Conservation (phyloP, 148 eudicot genomes). For the Camellia japonica region DNA sequence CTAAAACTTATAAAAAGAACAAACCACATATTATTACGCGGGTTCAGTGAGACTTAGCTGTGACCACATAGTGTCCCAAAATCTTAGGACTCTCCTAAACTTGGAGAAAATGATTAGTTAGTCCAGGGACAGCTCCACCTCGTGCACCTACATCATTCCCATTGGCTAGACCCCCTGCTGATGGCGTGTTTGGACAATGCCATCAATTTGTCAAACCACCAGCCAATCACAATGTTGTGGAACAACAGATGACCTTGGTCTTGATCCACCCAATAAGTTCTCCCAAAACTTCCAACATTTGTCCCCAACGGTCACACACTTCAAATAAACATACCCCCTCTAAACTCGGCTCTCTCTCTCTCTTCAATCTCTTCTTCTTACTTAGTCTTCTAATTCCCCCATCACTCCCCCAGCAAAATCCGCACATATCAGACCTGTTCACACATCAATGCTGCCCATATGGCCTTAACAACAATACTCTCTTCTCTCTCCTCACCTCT, state of each 20-base stretch:
- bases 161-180: too few relatives aligned
- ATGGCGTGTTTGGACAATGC: too few relatives aligned
- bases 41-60: constrained; percentile 2
- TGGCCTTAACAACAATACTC: background rate
- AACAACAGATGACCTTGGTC: too few relatives aligned
- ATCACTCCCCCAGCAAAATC: constrained; percentile 25
- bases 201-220: too few relatives aligned
- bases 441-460: constrained; percentile 18
- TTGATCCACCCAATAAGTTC: too few relatives aligned
- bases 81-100: constrained; percentile 27
- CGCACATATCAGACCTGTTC: constrained; percentile 34
- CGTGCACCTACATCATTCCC: too few relatives aligned
- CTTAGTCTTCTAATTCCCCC: constrained; percentile 36
- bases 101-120: background rate
- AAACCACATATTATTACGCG: background rate
- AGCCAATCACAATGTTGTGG: too few relatives aligned
- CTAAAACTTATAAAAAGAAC: background rate
- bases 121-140: too few relatives aligned
- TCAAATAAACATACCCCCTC: constrained; percentile 28
- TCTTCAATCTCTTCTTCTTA: constrained; percentile 32
- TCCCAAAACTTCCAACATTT: constrained; percentile 7
- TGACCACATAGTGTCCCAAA: constrained; percentile 31
- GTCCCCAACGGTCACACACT: constrained; percentile 32
- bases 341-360: constrained; percentile 30
- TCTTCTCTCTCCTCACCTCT: background rate